Conservation (phyloP, 2,329 filamentous ascomycete genomes). For the Fusarium sororula region DNA sequence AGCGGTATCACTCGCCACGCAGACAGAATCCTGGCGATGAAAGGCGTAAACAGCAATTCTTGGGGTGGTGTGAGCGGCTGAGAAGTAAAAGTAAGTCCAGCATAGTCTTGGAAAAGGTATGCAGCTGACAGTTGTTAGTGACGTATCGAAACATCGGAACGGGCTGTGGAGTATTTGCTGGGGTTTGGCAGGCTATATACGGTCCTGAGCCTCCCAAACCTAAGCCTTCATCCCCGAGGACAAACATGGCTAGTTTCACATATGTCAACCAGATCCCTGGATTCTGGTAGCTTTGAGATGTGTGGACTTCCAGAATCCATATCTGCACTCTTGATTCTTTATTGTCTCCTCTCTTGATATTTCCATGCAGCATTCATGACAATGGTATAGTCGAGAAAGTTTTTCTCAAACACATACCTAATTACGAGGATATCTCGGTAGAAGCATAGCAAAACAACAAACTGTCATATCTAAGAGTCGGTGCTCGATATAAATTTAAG, state of each 20-base stretch:
- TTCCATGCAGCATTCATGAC: accelerated
- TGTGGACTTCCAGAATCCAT: accelerated
- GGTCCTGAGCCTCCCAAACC: not conserved
- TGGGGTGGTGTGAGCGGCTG: too few relatives aligned
- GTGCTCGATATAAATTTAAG: too few relatives aligned
- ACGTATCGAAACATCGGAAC: too few relatives aligned
- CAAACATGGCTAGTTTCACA: not conserved
- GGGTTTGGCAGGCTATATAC: accelerated
- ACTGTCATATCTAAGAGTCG: accelerated
- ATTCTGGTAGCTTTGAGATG: not conserved
- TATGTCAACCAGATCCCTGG: too few relatives aligned
- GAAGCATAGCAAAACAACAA: accelerated
- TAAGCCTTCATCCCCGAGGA: not conserved
- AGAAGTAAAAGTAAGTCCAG: too few relatives aligned
- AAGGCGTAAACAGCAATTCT: accelerated
- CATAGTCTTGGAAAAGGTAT: too few relatives aligned
- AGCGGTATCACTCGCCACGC: not conserved
- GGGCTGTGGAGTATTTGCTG: too few relatives aligned
- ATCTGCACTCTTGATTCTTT: accelerated
- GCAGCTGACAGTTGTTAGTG: too few relatives aligned
- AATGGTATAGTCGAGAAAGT: too few relatives aligned
- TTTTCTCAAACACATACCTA: too few relatives aligned
- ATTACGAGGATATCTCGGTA: accelerated
- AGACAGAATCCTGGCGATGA: not conserved
- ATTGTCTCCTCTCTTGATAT: not conserved